Percentiles rank a stretch among this genome's conserved stretches.
Conservation (phyloP, 345 rosid species). For the Cardiospermum halicacabum region DNA sequence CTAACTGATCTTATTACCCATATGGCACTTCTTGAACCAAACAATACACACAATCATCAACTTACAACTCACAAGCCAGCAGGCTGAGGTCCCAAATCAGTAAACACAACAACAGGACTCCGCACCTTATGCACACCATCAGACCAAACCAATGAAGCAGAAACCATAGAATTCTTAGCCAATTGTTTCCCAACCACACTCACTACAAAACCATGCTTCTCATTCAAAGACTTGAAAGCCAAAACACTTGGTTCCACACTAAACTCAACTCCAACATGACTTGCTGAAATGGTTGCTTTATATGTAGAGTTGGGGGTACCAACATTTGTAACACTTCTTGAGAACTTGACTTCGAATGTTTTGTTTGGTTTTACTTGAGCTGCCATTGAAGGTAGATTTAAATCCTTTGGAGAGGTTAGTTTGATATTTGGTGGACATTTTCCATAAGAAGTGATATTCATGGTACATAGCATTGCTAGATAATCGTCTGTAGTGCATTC, state of each 20-base stretch:
- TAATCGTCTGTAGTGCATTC: slow-evolving; percentile 18
- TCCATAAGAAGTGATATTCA: not conserved
- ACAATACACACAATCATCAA: too few species aligned
- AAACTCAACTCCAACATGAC: not conserved
- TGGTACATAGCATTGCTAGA: slow-evolving; percentile 12
- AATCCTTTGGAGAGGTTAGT: slow-evolving; percentile 14
- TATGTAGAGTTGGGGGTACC: slow-evolving; percentile 31
- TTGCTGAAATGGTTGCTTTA: slow-evolving; percentile 11
- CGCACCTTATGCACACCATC: slow-evolving; percentile 1
- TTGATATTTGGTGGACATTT: slow-evolving; percentile 12
- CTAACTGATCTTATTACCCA: too few species aligned
- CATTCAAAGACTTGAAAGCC: slow-evolving; percentile 19
- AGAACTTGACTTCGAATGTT: slow-evolving; percentile 21
- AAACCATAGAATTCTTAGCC: slow-evolving; percentile 3
- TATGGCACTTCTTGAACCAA: too few species aligned
- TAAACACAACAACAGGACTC: too few species aligned
- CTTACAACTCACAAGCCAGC: too few species aligned
- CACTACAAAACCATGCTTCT: slow-evolving; percentile 26
- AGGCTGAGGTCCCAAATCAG: too few species aligned
- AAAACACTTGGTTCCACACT: slow-evolving; percentile 25
- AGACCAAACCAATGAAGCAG: slow-evolving; percentile 34
- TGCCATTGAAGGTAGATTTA: slow-evolving; percentile 38
- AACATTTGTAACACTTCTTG: slow-evolving; percentile 37
- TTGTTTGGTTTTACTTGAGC: not conserved
- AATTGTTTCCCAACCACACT: slow-evolving; percentile 23